Evolutionary conservation across 2,329 filamentous ascomycete genomes (phyloP).

Genomic region (Talaromyces sp.): DNA sequence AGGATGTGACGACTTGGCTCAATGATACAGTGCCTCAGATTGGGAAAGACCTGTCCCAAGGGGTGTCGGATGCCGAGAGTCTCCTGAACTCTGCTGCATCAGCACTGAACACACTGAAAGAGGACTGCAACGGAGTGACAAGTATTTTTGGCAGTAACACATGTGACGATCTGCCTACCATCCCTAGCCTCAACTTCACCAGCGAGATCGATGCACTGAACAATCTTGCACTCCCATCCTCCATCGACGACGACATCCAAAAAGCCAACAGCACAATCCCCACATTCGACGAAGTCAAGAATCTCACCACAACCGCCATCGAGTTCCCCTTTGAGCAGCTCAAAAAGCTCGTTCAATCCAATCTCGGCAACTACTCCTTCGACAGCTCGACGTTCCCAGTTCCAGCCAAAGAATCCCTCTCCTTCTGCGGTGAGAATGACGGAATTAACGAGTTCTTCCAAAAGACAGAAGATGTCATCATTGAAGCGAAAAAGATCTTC

Average conservation of each 20-base stretch:
- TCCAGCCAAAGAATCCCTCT: slow-evolving; percentile 74
- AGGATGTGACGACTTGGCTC: slow-evolving; percentile 58
- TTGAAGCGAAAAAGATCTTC: slow-evolving; percentile 68
- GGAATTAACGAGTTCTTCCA: slow-evolving; percentile 81
- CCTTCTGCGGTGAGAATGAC: slow-evolving; percentile 84
- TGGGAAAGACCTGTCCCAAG: slow-evolving; percentile 44
- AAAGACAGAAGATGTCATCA: slow-evolving; percentile 62
- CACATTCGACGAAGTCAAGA: slow-evolving; percentile 76
- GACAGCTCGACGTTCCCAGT: slow-evolving; percentile 75
- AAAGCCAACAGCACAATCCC: slow-evolving; percentile 76
- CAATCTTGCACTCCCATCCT: slow-evolving; percentile 63
- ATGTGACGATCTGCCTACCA: slow-evolving; percentile 35
- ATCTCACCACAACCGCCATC: slow-evolving; percentile 72
- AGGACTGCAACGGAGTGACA: slow-evolving; percentile 45
- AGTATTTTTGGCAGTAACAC: too few relatives aligned
- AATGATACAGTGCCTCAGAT: slow-evolving; percentile 52
- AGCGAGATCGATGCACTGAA: slow-evolving; percentile 63
- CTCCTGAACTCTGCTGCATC: slow-evolving; percentile 57
- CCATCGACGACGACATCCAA: slow-evolving; percentile 65
- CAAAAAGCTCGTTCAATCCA: slow-evolving; percentile 66
- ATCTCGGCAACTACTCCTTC: slow-evolving; percentile 70
- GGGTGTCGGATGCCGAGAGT: slow-evolving; percentile 23
- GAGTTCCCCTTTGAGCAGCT: slow-evolving; percentile 76
- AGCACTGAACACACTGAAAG: slow-evolving; percentile 54
- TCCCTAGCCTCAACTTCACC: slow-evolving; percentile 62